A percentile compares a stretch with the other conserved stretches of the same genome.
phyloP scores from a whole-genome alignment of 768 basidiomycete species.

The Dioszegia hungarica region DNA sequence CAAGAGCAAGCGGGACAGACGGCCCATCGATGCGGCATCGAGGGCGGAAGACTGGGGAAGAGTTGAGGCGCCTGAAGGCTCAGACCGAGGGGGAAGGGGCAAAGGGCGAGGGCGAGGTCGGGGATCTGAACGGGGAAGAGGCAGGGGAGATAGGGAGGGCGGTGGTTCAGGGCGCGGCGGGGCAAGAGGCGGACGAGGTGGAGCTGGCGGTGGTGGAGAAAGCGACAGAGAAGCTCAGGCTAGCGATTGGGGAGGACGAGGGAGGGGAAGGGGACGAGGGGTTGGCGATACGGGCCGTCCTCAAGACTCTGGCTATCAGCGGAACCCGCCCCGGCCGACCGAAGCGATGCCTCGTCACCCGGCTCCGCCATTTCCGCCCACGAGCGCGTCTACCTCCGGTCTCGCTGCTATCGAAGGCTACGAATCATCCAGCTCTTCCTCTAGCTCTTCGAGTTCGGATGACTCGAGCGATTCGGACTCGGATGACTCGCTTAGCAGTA shows the following conservation, averaged over 20 bases:
- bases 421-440: not conserved
- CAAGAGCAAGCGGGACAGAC: slow-evolving; percentile 21
- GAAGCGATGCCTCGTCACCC: no score
- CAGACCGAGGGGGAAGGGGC: not conserved
- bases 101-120: not conserved
- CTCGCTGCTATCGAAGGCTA: not conserved
- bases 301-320: slow-evolving; percentile 1
- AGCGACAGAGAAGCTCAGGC: not conserved
- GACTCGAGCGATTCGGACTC: not conserved
- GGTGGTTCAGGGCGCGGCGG: slow-evolving; percentile 41
- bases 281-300: slow-evolving; percentile 7
- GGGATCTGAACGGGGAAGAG: slow-evolving; percentile 16
- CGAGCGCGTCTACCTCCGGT: not conserved
- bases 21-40: slow-evolving; percentile 16
- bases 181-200: slow-evolving; percentile 35
- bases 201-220: not conserved
- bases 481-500: slow-evolving; percentile 14
- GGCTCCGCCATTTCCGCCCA: no score
- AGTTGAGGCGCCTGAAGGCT: not conserved
- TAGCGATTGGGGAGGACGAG: slow-evolving; percentile 30
- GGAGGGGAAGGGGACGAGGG: slow-evolving; percentile 45
- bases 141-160: slow-evolving; percentile 6
- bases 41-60: slow-evolving; percentile 30
- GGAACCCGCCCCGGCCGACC: no score
- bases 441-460: not conserved